Conservation (phyloP, 2,329 filamentous ascomycete species). For the Aspergillus fumigatus region DNA sequence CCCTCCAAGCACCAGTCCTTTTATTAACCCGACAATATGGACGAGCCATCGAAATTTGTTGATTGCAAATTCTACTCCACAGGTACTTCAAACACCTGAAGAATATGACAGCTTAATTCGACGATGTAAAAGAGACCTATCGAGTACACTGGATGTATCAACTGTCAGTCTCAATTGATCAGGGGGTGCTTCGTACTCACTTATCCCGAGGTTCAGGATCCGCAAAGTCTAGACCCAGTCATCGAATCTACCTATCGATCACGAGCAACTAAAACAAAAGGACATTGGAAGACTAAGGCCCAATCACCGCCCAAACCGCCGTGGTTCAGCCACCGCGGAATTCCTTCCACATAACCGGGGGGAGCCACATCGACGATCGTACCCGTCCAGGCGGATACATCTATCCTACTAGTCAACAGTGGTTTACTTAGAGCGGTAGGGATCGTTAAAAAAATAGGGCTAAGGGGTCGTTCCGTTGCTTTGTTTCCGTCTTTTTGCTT, state of each 20-base stretch:
- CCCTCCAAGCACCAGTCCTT: not conserved
- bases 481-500: not conserved
- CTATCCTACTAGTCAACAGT: conserved; percentile 2
- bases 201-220: too few species aligned
- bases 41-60: not conserved
- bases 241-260: not conserved
- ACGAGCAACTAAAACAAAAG: not conserved
- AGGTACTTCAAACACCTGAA: not conserved
- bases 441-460: not conserved
- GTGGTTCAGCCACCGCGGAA: not conserved
- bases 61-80: not conserved
- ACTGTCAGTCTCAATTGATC: not conserved
- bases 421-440: too few species aligned
- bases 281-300: not conserved
- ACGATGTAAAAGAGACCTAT: not conserved
- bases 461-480: not conserved
- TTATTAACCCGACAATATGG: not conserved
- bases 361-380: conserved; percentile 10
- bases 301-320: not conserved
- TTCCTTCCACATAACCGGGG: not conserved
- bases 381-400: conserved; percentile 14
- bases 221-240: not conserved
- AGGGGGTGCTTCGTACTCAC: too few species aligned
- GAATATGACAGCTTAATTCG: not conserved
- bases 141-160: too few species aligned